Percentiles rank a stretch among this genome's conserved stretches.
Evolutionary conservation across 768 basidiomycete species (phyloP).

Genomic region (Tricholoma terreum): DNA sequence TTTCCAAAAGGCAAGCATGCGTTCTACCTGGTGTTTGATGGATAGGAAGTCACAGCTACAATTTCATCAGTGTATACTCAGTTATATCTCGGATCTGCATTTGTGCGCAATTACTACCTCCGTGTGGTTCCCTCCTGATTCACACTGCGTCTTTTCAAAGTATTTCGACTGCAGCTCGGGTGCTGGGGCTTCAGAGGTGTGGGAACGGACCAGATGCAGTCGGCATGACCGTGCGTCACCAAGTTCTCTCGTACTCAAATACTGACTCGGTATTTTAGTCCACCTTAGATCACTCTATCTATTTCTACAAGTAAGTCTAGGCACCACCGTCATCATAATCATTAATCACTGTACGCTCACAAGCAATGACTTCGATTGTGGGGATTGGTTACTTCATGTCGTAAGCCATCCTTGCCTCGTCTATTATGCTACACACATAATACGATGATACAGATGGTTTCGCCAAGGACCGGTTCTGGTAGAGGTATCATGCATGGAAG

Average conservation of each 20-base stretch:
- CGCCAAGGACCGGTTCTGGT: slow-evolving; percentile 62
- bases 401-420: slow-evolving; percentile 37
- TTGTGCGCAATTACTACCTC: slow-evolving; percentile 49
- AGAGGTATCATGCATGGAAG: slow-evolving; percentile 69
- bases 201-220: slow-evolving; percentile 48
- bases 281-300: slow-evolving; percentile 76
- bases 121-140: not conserved
- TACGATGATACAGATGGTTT: slow-evolving; percentile 46
- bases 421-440: not conserved
- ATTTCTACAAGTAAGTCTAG: slow-evolving; percentile 64
- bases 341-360: not conserved
- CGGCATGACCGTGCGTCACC: slow-evolving; percentile 57
- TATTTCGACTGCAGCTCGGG: slow-evolving; percentile 50
- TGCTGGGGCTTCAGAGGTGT: slow-evolving; percentile 50
- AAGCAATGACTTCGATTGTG: slow-evolving; percentile 73
- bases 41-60: not conserved
- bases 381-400: slow-evolving; percentile 78
- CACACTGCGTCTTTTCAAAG: slow-evolving; percentile 33
- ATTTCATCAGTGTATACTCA: slow-evolving; percentile 61
- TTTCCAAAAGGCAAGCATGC: slow-evolving; percentile 65
- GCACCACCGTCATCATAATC: not conserved
- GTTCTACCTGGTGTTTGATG: too few species aligned
- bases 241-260: not conserved
- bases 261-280: slow-evolving; percentile 39
- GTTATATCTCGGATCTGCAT: slow-evolving; percentile 74